These are phyloP conservation scores for Leishmania tarentolae DNA, from an alignment of 208 protist genomes.

Conservation along the genomic window DNA sequence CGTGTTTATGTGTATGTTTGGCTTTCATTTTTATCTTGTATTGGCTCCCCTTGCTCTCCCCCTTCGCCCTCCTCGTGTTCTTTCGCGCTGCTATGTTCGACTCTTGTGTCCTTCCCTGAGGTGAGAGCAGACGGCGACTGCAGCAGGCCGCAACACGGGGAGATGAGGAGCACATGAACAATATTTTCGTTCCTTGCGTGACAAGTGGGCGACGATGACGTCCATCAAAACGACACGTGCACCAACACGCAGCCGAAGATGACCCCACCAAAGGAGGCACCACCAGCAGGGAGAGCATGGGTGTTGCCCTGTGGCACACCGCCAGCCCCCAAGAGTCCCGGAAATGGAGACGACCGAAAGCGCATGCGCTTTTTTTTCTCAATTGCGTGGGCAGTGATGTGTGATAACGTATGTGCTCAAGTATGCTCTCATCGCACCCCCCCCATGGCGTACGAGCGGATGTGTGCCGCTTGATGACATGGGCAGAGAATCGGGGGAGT, in stretches of 20 bases:
- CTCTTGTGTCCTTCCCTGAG: neutral
- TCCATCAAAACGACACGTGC: neutral
- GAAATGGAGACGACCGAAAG: neutral
- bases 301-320: neutral
- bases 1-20: neutral
- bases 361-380: neutral
- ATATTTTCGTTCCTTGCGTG: neutral
- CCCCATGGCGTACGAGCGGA: neutral
- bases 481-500: neutral
- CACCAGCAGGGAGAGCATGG: neutral
- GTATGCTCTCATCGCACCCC: neutral
- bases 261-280: neutral
- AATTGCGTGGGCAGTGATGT: neutral
- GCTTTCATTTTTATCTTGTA: neutral
- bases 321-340: neutral
- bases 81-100: neutral
- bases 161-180: neutral
- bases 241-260: neutral
- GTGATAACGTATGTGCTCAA: neutral
- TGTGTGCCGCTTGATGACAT: neutral
- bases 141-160: neutral
- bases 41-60: neutral
- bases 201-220: slow-evolving; percentile 1
- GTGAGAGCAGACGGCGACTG: neutral
- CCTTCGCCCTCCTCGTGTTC: neutral